These are phyloP conservation scores for Davidsoniella australis DNA, from an alignment of 2,329 filamentous ascomycete genomes.

Conservation along the genomic window DNA sequence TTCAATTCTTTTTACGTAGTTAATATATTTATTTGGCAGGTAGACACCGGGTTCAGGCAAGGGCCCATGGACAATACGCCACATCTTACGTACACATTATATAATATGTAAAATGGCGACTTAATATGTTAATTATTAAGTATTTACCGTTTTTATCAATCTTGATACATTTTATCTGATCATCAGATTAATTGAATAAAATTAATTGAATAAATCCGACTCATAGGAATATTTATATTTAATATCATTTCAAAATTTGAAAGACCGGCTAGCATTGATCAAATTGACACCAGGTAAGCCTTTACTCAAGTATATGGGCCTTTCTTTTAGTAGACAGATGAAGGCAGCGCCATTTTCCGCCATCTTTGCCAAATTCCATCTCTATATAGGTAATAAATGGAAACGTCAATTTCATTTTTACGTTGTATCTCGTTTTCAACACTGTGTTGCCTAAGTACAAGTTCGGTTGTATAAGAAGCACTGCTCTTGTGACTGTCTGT, in stretches of 20 bases:
- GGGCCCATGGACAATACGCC: no score
- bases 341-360: neutral
- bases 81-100: no score
- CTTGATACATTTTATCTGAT: slow-evolving; percentile 9
- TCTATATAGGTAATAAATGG: neutral
- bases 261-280: neutral
- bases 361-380: neutral
- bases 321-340: neutral
- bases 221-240: neutral
- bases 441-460: no score
- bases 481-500: no score
- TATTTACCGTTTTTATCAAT: slow-evolving; percentile 1
- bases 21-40: neutral
- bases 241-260: neutral
- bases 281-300: neutral
- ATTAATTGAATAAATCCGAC: neutral
- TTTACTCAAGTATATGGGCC: neutral
- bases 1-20: neutral
- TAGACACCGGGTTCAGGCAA: no score
- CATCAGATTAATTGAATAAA: neutral
- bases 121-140: neutral
- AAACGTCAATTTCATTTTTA: no score
- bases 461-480: no score
- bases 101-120: no score
- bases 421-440: no score